Base-by-base conservation (phyloP, 2,329 filamentous ascomycete species). In the Cordyceps farinosa region DNA sequence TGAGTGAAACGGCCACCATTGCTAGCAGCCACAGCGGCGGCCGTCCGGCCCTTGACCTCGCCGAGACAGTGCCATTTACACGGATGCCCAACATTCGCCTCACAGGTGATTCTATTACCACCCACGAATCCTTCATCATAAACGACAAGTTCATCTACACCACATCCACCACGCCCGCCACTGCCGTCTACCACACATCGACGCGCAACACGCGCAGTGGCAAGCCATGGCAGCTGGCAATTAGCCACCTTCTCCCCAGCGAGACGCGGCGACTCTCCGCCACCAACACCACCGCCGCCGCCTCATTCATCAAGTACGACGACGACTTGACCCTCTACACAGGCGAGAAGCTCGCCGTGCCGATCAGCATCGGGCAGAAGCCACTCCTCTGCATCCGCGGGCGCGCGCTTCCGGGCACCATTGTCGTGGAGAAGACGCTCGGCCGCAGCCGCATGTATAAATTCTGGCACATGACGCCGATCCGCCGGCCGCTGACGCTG, bases 1-100 rank as follows among this genome's bases (percentile, higher is more conserved):
- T 60, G 57, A 60, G 57, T n/a, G 57, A 60, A 60, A 60, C 47
- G 1, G 45, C 47, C 36, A 60, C 57, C 47, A 60, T 60, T 40
- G 15, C 27, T 36, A 60, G 57, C 48, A 51, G 47, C 57, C 11
- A 2, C 45, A 52, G 57, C 57, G 38, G 47, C 47, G 34, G 57
- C 36, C 57, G 57, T 38, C 45, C 36, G 1, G 57, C 34, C 27
- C 27, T 60, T 38, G 45, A 51, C 57, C 32, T 60, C n/a, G 7
- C 57, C 27, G 36, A 22, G 11, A 60, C 57, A 22, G 22, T 60
- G 22, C 57, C 57, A 27, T 52, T 60, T 2, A 10, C 57, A 11
- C 47, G 47, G 27, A n/a, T n/a, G n/a, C 47, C 57, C 45, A 60
- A 48, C 48, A 22, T 60, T 9, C 47, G 36, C 36, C 57, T 60